A percentile compares a stretch with the other conserved stretches of the same genome.
Evolutionary conservation across 371 early-diverging fungal genomes (phyloP).

Genomic region (Haplosporangium sp.): DNA sequence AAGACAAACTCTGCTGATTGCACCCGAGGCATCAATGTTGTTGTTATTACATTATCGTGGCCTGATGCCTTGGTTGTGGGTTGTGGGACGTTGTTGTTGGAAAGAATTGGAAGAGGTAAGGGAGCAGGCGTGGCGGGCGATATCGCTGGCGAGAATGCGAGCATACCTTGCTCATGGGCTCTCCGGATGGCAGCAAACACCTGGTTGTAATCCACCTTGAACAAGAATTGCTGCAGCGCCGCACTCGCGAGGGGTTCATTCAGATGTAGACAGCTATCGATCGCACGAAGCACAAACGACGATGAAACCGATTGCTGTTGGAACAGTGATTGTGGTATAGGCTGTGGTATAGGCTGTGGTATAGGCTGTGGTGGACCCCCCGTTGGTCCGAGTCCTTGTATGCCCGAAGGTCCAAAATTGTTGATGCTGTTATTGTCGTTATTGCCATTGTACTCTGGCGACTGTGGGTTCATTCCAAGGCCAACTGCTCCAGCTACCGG

Average conservation of each 20-base stretch:
- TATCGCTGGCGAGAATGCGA: constrained; percentile 12
- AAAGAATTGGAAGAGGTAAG: background rate
- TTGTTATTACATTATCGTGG: background rate
- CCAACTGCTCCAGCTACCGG: constrained; percentile 2
- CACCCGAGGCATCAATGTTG: constrained; percentile 9
- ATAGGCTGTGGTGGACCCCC: no score
- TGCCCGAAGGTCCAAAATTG: no score
- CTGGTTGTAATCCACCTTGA: constrained; percentile 33
- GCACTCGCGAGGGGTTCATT: constrained; percentile 38
- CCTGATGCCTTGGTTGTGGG: background rate
- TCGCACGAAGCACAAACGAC: constrained; percentile 26
- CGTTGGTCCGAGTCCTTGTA: no score
- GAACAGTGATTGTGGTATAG: constrained; percentile 4
- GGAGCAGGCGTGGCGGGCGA: background rate
- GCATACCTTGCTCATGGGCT: constrained; percentile 39
- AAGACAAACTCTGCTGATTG: constrained; percentile 22
- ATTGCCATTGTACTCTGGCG: background rate
- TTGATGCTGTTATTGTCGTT: no score
- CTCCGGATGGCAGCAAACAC: constrained; percentile 25
- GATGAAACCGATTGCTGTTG: constrained; percentile 13
- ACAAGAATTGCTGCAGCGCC: constrained; percentile 43
- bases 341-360: background rate
- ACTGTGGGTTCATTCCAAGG: constrained; percentile 4
- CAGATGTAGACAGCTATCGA: constrained; percentile 40
- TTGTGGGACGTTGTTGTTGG: background rate